phyloP scores from a whole-genome alignment of 345 rosid genomes.

The Mangifera indica region DNA sequence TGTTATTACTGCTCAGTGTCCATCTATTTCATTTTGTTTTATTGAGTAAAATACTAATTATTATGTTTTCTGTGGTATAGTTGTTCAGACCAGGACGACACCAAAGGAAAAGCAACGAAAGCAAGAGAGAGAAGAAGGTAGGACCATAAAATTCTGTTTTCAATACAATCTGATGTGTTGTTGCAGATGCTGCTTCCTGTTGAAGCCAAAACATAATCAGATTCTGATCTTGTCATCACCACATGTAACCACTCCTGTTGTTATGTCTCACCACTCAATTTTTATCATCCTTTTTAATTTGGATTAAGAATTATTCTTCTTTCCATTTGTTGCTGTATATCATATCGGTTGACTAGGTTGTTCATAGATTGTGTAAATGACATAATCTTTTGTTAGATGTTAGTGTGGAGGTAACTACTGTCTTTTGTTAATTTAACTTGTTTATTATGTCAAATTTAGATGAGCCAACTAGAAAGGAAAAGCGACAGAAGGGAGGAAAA shows the following conservation, averaged over 20 bases:
- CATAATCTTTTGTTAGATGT: background rate
- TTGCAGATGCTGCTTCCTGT: background rate
- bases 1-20: background rate
- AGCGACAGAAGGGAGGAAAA: slow-evolving; percentile 47
- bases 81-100: slow-evolving; percentile 28
- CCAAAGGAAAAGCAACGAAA: slow-evolving; percentile 34
- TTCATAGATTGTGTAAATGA: background rate
- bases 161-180: slow-evolving; percentile 2
- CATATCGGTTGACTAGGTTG: background rate
- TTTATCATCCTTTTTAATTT: slow-evolving; percentile 1
- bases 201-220: background rate
- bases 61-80: slow-evolving; percentile 18
- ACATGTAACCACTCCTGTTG: slow-evolving; percentile 3
- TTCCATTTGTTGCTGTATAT: background rate
- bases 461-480: slow-evolving; percentile 45
- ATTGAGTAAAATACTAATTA: slow-evolving; percentile 1
- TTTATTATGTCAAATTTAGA: slow-evolving; percentile 31
- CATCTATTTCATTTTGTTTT: background rate
- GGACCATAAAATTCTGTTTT: slow-evolving; percentile 3
- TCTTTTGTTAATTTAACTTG: background rate
- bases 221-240: background rate
- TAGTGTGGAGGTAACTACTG: background rate
- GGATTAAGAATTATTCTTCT: slow-evolving; percentile 4
- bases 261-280: background rate
- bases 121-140: slow-evolving; percentile 43